Evolutionary conservation across 2,329 filamentous ascomycete species (phyloP).

Genomic region (Xylariaceae sp.): DNA sequence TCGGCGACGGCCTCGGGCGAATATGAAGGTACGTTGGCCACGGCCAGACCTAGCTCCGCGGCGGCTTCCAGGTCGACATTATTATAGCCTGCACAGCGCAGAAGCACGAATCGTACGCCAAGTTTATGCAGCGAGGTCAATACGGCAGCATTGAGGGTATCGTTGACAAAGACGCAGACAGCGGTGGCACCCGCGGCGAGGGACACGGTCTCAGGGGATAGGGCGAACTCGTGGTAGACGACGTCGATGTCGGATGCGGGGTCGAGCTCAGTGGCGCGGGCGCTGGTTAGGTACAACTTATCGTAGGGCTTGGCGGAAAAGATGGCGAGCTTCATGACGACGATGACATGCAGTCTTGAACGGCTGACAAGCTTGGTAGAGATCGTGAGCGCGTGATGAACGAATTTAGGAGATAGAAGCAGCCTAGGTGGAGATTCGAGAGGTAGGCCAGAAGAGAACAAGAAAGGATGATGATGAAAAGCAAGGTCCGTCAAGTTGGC

Average conservation of each 20-base stretch:
- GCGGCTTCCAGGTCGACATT: conserved; percentile 59
- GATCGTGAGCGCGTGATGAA: too few relatives aligned
- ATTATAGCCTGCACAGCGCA: conserved; percentile 67
- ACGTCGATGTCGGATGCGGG: conserved; percentile 41
- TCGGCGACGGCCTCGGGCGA: conserved; percentile 67
- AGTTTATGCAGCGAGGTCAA: conserved; percentile 43
- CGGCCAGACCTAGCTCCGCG: conserved; percentile 50
- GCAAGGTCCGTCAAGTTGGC: too few relatives aligned
- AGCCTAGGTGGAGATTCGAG: too few relatives aligned
- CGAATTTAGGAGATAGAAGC: too few relatives aligned
- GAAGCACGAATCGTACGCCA: conserved; percentile 55
- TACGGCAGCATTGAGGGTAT: conserved; percentile 47
- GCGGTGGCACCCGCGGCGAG: conserved; percentile 50
- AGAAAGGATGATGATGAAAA: too few relatives aligned
- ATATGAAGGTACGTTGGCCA: conserved; percentile 65
- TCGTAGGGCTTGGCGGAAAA: conserved; percentile 65
- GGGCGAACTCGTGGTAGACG: conserved; percentile 53
- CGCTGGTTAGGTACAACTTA: conserved; percentile 47
- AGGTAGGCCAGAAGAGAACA: too few relatives aligned
- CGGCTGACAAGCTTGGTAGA: too few relatives aligned
- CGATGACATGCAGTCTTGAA: too few relatives aligned
- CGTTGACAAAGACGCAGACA: conserved; percentile 67
- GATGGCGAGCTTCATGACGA: conserved; percentile 48
- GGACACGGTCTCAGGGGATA: conserved; percentile 50
- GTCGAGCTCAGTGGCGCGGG: conserved; percentile 30